phyloP scores from a whole-genome alignment of 2,329 filamentous ascomycete species.

The Cordyceps farinosa region DNA sequence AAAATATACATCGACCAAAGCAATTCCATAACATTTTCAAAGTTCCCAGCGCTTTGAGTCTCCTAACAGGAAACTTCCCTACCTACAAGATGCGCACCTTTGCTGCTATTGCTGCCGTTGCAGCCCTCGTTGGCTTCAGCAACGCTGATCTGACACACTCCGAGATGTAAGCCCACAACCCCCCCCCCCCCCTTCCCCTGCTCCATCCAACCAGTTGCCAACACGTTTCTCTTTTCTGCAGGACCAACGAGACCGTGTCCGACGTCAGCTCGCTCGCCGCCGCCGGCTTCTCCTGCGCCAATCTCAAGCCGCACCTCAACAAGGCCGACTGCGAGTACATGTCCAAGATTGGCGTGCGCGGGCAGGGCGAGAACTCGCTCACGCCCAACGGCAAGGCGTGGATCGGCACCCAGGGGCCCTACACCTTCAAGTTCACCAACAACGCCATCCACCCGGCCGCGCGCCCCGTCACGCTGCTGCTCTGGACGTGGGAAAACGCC shows the following conservation, averaged over 20 bases:
- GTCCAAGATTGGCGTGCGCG: slow-evolving; percentile 25
- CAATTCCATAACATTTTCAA: neutral
- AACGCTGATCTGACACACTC: neutral
- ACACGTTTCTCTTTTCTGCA: neutral
- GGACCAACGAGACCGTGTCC: neutral
- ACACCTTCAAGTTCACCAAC: slow-evolving; percentile 30
- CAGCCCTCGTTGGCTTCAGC: neutral
- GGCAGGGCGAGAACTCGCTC: slow-evolving; percentile 25
- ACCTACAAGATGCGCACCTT: neutral
- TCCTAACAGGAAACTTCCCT: neutral
- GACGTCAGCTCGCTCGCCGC: neutral
- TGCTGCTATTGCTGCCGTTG: neutral
- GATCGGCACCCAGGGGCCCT: slow-evolving; percentile 28
- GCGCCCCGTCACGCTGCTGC: slow-evolving; percentile 25
- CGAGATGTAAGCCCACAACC: neutral
- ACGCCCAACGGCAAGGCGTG: slow-evolving; percentile 26
- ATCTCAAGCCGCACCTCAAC: slow-evolving; percentile 21
- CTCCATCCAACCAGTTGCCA: neutral
- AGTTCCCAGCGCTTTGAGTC: neutral
- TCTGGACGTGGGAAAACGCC: slow-evolving; percentile 24
- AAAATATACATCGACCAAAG: neutral
- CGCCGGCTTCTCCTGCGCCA: slow-evolving; percentile 17
- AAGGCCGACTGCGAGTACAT: slow-evolving; percentile 27
- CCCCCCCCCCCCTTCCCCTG: neutral
- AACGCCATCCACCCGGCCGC: slow-evolving; percentile 15